Conservation (phyloP, 2,329 filamentous ascomycete genomes). For the Trichocomaceae sp. region DNA sequence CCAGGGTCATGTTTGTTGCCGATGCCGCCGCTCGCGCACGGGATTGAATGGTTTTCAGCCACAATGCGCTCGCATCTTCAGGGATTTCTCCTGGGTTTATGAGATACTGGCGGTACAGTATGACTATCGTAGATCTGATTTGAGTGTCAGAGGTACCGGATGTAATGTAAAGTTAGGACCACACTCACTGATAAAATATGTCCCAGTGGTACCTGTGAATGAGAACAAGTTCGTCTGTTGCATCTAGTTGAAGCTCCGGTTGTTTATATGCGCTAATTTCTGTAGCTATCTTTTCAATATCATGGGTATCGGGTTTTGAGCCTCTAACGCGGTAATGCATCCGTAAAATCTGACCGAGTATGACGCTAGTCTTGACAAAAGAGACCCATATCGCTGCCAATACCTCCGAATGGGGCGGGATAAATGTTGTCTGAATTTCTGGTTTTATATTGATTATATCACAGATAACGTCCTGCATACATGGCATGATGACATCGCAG, state of each 20-base stretch:
- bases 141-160: neutral
- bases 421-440: neutral
- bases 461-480: neutral
- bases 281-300: neutral
- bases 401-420: neutral
- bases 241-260: neutral
- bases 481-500: neutral
- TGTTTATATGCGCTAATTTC: neutral
- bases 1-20: neutral
- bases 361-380: neutral
- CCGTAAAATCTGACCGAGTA: neutral
- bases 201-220: slow-evolving; percentile 1
- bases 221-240: neutral
- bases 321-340: slow-evolving; percentile 1
- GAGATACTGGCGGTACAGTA: neutral
- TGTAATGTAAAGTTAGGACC: neutral
- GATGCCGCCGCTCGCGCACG: slow-evolving; percentile 1
- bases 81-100: neutral
- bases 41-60: neutral
- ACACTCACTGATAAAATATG: slow-evolving; percentile 3
- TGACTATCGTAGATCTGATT: neutral
- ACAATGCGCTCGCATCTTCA: neutral
- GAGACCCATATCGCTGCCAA: neutral
- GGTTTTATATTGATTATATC: neutral
- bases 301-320: neutral